Evolutionary conservation across 2,329 filamentous ascomycete genomes (phyloP).

Genomic region (Paraphoma sp.): DNA sequence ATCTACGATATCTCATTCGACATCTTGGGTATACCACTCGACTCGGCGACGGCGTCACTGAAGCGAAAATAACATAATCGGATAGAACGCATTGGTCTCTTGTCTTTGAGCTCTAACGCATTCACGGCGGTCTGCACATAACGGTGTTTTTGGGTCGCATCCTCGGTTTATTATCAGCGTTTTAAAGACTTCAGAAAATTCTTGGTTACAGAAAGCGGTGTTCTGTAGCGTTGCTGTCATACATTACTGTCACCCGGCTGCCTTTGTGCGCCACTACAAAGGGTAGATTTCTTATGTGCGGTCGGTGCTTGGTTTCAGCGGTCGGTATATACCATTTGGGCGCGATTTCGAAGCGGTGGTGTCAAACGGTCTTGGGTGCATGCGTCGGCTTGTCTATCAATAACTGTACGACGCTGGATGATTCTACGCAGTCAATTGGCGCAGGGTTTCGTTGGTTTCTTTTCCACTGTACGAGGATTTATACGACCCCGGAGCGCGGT

Average conservation of each 20-base stretch:
- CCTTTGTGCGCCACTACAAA: constrained; percentile 33
- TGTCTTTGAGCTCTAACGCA: constrained; percentile 48
- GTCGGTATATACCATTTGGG: constrained; percentile 52
- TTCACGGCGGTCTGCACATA: constrained; percentile 49
- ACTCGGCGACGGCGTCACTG: constrained; percentile 50
- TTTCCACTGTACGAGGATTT: constrained; percentile 45
- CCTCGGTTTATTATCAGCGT: constrained; percentile 40
- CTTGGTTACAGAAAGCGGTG: constrained; percentile 43
- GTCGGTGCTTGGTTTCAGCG: constrained; percentile 41
- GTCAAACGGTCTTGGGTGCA: constrained; percentile 45
- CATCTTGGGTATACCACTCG: constrained; percentile 51
- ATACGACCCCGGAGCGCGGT: constrained; percentile 22
- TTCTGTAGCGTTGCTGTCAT: constrained; percentile 43
- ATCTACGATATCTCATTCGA: constrained; percentile 50
- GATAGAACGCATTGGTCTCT: constrained; percentile 49
- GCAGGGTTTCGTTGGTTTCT: constrained; percentile 32
- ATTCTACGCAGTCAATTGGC: constrained; percentile 44
- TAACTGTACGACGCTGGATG: constrained; percentile 50
- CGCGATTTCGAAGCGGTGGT: constrained; percentile 49
- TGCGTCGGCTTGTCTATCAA: constrained; percentile 40
- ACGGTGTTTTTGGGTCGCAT: constrained; percentile 48
- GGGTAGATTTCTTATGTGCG: constrained; percentile 52
- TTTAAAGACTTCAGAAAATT: constrained; percentile 45
- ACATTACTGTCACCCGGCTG: constrained; percentile 40
- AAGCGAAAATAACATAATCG: constrained; percentile 43